Base-by-base conservation (phyloP, 139 green algal species). In the Micractinium conductrix region DNA sequence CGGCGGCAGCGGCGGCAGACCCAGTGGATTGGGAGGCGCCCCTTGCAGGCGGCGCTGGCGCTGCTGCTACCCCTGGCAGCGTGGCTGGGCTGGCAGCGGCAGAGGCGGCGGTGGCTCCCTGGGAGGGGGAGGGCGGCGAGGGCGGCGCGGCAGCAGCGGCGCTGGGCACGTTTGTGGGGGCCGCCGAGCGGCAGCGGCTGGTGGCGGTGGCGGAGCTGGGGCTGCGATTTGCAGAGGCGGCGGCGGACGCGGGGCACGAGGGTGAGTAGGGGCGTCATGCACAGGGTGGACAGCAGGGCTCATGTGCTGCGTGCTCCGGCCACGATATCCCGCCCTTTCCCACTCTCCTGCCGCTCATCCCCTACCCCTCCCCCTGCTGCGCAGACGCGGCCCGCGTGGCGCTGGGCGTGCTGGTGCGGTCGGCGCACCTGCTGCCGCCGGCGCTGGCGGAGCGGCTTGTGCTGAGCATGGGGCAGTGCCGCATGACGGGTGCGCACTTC, bases 11-110 rank as follows among this genome's bases (percentile, higher is more conserved):
- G 35, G 67, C 74, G 10, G 6, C 14, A 0, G 74, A 87, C 68
- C 62, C 74, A 14, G 74, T 89, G 24, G 81, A 89, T 58, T 89
- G 86, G 86, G 82, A 89, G 10, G 74, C 81, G 2, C 60, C 78
- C 26, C 78, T 88, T 35, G 50, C 24, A 28, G n/a, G n/a, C n/a
- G n/a, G n/a, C n/a, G 55, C 72, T 4, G 81, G 33, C 37, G 24
- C 30, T 33, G 76, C 73, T 8, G 65, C 73, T 2, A 45, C 28
- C n/a, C n/a, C 43, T 63, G 74, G 81, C 40, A 48, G 37, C 1
- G 70, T 24, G 42, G 72, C 44, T n/a, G 43, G 71, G n/a, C n/a
- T 60, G 28, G 26, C 37, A 30, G 42, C 53, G 38, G 44, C 60
- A 4, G 53, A 53, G 24, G 67, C 75, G 30, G 75, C 76, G 58